phyloP scores from a whole-genome alignment of 2,329 filamentous ascomycete species.

The Colletotrichum agaves region DNA sequence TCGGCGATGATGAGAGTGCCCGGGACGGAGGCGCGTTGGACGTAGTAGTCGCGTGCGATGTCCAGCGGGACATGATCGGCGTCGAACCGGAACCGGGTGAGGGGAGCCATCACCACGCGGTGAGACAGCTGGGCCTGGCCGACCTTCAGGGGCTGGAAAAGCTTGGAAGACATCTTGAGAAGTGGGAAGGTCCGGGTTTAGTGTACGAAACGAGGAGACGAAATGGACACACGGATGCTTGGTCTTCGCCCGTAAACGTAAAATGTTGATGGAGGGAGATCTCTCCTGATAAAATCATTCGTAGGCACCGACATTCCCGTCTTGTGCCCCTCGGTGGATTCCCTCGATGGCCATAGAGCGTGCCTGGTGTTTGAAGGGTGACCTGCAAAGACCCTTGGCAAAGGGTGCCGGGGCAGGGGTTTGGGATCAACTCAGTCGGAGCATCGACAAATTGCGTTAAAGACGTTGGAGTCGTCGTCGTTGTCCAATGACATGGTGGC shows the following conservation, averaged over 20 bases:
- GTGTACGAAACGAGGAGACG: not conserved
- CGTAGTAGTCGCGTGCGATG: constrained; percentile 54
- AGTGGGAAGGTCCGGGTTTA: not conserved
- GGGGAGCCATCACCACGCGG: constrained; percentile 41
- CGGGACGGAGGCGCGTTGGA: constrained; percentile 53
- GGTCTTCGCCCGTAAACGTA: not conserved
- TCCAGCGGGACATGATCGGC: constrained; percentile 37
- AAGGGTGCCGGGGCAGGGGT: constrained; percentile 16
- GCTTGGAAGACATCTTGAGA: constrained; percentile 26
- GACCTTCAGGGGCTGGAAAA: constrained; percentile 39
- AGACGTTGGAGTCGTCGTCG: constrained; percentile 14
- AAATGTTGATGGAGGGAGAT: not conserved
- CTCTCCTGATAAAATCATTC: constrained; percentile 13
- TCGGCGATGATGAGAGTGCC: constrained; percentile 58
- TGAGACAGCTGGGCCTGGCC: constrained; percentile 40
- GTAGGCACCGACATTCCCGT: constrained; percentile 4
- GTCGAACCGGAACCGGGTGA: constrained; percentile 41
- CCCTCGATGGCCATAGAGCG: not conserved
- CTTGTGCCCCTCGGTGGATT: constrained; percentile 20
- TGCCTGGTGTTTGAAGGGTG: not conserved
- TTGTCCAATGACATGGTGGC: constrained; percentile 9
- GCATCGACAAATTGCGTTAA: constrained; percentile 13
- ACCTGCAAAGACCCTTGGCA: constrained; percentile 6
- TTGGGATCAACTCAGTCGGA: constrained; percentile 3
- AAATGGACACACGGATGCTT: not conserved